Evolutionary conservation across 805 yeast genomes (phyloP), one percentile per base, ranked within the genome.

Genomic region (Myxozyma lipomycoides): DNA sequence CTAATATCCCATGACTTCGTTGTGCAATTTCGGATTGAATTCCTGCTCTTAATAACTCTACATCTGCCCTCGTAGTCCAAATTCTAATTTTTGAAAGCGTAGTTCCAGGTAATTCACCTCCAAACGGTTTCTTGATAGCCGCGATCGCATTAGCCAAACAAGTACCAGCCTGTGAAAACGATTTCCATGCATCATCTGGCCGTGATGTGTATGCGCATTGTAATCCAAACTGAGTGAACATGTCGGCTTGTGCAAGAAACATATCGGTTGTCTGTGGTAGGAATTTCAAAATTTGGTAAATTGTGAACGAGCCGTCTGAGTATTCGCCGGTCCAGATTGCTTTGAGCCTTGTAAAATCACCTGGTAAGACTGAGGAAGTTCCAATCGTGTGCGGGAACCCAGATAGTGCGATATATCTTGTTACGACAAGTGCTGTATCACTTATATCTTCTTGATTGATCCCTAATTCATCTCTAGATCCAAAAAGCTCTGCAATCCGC

Each of bases 61-160:
- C 47, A 43, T 63, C 67, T 10, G 64, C 67, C 2, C 59, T 51
- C 17, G 52, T 53, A 5, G 50, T 49, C 62, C 62, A 60, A 10
- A 58, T 45, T 37, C 49, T 44, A 18, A 50, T 41, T 25, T 52
- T 47, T 28, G 46, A 32, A 6, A 53, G 35, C 30, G 44, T 41
- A 17, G 49, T 32, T 5, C 45, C 35, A 10, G 34, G 26, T 4
- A 48, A 42, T 26, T 39, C 28, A 17, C 45, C 34, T 23, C 52
- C 48, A 22, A 56, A 52, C 9, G 24, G 17, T 12, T 32, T 12
- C 22, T 34, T 40, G 1, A 39, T 24, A 7, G 43, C 37, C 3
- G 34, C 7, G 18, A 49, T 38, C 22, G 55, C 55, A 4, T 24
- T 21, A 3, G 58, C 22, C 19, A 59, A 50, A 2, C 41, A 40